phyloP scores from a whole-genome alignment of 306 rosid species.

The Oxytropis ochrocephala region DNA sequence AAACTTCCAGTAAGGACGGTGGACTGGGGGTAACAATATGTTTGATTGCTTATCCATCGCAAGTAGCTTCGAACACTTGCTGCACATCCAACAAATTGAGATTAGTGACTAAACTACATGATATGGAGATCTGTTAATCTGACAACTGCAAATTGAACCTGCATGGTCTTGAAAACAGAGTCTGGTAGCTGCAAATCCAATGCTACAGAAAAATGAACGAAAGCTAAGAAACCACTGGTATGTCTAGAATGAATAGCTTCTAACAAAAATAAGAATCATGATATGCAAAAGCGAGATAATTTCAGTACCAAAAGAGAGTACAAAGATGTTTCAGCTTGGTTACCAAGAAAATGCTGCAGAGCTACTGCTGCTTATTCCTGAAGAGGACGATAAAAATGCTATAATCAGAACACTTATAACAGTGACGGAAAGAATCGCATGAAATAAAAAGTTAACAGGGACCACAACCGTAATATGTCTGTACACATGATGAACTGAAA shows the following conservation, averaged over 20 bases:
- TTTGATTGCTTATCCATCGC: slow-evolving; percentile 58
- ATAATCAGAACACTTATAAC: slow-evolving; percentile 2
- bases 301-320: slow-evolving; percentile 70
- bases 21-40: slow-evolving; percentile 61
- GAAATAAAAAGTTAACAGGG: slow-evolving; percentile 7
- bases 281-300: neutral
- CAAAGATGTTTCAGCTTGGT: slow-evolving; percentile 57
- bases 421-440: slow-evolving; percentile 5
- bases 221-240: slow-evolving; percentile 18
- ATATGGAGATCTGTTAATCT: slow-evolving; percentile 12
- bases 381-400: slow-evolving; percentile 17
- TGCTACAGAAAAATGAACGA: slow-evolving; percentile 44
- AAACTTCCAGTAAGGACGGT: slow-evolving; percentile 70
- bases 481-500: slow-evolving; percentile 68
- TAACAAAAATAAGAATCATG: slow-evolving; percentile 7
- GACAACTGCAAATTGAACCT: slow-evolving; percentile 41
- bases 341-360: slow-evolving; percentile 75
- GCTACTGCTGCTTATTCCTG: slow-evolving; percentile 86
- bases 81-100: slow-evolving; percentile 33
- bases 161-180: slow-evolving; percentile 68
- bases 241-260: neutral
- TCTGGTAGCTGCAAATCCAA: slow-evolving; percentile 87
- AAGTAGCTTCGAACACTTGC: slow-evolving; percentile 71
- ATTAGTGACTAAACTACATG: slow-evolving; percentile 7
- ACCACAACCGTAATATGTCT: slow-evolving; percentile 66